Conservation (phyloP, 1,284 basidiomycete species). For the Tilletia horrida region DNA sequence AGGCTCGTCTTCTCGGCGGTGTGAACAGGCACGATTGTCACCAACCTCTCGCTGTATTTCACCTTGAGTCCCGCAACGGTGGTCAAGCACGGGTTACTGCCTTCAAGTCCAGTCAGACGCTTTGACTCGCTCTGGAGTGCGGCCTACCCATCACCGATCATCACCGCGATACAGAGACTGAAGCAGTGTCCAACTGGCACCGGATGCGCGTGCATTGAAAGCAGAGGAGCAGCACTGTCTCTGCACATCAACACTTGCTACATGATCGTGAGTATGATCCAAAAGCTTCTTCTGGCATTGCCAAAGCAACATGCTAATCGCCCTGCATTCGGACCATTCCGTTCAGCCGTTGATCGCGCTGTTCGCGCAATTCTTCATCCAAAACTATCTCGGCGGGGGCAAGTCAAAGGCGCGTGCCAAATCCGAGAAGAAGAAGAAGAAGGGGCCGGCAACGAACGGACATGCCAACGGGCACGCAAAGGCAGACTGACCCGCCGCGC, state of each 20-base stretch:
- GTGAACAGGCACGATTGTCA: constrained; percentile 35
- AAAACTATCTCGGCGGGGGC: constrained; percentile 29
- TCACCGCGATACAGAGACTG: background rate
- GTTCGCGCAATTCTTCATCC: constrained; percentile 46
- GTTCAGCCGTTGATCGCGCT: constrained; percentile 39
- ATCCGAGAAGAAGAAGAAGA: background rate
- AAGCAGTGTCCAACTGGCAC: background rate
- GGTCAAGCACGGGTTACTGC: background rate
- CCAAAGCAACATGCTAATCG: too few relatives aligned
- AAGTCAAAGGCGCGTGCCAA: background rate
- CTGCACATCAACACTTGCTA: constrained; percentile 46
- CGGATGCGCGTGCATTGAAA: constrained; percentile 34
- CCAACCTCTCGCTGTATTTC: constrained; percentile 42
- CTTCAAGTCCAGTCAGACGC: background rate
- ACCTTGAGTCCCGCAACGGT: constrained; percentile 28
- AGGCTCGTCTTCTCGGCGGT: background rate
- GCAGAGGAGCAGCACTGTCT: constrained; percentile 36
- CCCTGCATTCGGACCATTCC: background rate
- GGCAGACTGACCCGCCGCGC: background rate
- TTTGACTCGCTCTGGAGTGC: constrained; percentile 8
- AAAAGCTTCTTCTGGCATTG: background rate
- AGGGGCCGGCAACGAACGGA: background rate
- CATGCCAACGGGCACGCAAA: constrained; percentile 1
- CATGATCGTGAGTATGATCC: constrained; percentile 35
- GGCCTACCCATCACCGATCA: constrained; percentile 8